Base-by-base conservation (phyloP, 768 basidiomycete genomes). In the Suillus lakei region DNA sequence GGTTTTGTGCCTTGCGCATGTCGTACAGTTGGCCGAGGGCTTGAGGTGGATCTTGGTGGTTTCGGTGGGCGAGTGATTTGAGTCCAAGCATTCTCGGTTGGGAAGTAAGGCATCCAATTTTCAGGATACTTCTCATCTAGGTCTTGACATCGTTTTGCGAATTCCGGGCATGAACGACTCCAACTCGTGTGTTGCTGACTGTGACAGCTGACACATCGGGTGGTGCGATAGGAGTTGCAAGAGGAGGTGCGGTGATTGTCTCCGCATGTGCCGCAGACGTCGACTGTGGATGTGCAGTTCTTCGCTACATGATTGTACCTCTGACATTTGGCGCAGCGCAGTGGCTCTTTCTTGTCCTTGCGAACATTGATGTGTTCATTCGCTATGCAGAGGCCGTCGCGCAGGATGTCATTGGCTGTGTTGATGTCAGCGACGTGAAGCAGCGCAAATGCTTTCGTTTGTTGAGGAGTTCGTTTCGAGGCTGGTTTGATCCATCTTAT, bases 401-500 rank as follows among this genome's bases (percentile, higher is more conserved):
- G 8, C 13, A 78, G 65, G 2, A 68, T 69, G 1, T 41, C 18
- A 67, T 79, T 79, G 12, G 74, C 74, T 16, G 64, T 55, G 18
- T 70, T 60, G 2, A 62, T 32, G 8, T 64, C 51, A 15, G 12
- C 36, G 60, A 79, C 68, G 0, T 62, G 64, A 4, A 79, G 44
- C 21, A 78, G 68, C 0, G 71, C 55, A 56, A 76, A 72, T 1
- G 75, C 75, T 48, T 34, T 0, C 61, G 59, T 0, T 38, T 3
- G 12, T 18, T 32, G 16, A 3, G 18, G 3, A 5, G 36, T 5
- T 1, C 36, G 10, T 9, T 44, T 44, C n/a, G 18, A 7, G 1
- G 43, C 16, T 5, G 21, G 43, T n/a, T 44, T 44, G 43, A 44
- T 44, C 43, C 43, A 44, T 5, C 43, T 4, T 4, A 44, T 44